Conservation (phyloP, 2,329 filamentous ascomycete species). For the Cadophora sp. region DNA sequence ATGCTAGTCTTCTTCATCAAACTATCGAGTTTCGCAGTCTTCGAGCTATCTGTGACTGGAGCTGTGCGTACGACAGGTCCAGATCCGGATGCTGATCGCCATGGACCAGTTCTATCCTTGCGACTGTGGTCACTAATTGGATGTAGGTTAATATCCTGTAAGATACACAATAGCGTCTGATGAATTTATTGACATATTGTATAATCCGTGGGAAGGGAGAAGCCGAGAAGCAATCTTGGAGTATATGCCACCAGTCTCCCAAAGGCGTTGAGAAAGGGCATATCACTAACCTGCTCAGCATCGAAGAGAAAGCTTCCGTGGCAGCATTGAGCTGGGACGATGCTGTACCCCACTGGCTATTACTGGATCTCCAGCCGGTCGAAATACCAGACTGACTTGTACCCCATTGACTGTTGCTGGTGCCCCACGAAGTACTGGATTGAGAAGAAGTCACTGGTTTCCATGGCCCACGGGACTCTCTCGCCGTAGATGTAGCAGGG, state of each 20-base stretch:
- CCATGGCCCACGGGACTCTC: slow-evolving; percentile 11
- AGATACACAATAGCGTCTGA: neutral
- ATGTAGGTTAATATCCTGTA: neutral
- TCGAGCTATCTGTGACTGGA: neutral
- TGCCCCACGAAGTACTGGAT: neutral
- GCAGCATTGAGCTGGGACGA: slow-evolving; percentile 6
- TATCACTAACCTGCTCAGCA: slow-evolving; percentile 1
- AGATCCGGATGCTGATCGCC: slow-evolving; percentile 11
- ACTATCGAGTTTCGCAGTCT: slow-evolving; percentile 9
- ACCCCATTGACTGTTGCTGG: slow-evolving; percentile 11
- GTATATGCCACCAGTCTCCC: neutral
- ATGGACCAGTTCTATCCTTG: neutral
- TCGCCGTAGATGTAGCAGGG: neutral
- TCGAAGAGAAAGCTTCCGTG: slow-evolving; percentile 3
- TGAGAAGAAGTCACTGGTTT: neutral
- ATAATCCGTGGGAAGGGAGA: neutral
- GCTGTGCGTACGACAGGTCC: neutral
- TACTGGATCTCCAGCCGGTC: neutral
- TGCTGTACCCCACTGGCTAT: neutral
- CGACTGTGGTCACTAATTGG: neutral
- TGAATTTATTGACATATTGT: neutral
- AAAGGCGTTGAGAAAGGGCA: neutral
- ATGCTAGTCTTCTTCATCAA: slow-evolving; percentile 12
- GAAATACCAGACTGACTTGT: neutral
- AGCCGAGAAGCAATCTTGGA: neutral